Conservation (phyloP, 257 asterid genomes). For the Solanum ossicruentum region DNA sequence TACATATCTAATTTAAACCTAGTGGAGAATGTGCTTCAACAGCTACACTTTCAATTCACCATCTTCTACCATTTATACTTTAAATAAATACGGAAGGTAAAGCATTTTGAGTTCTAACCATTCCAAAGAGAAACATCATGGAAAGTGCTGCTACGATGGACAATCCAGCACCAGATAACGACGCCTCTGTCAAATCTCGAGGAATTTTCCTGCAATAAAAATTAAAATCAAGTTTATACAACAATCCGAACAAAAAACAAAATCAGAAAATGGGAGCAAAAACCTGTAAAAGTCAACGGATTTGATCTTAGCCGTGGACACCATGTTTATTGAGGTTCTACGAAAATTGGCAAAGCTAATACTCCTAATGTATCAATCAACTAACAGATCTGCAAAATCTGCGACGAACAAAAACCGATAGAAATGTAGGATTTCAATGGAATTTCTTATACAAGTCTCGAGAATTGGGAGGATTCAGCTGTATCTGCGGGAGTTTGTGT, state of each 20-base stretch:
- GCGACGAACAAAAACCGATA: neutral
- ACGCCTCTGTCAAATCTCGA: slow-evolving; percentile 86
- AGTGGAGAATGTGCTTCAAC: neutral
- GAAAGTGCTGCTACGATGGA: slow-evolving; percentile 72
- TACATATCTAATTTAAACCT: neutral
- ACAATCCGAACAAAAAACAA: neutral
- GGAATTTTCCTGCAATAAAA: slow-evolving; percentile 71
- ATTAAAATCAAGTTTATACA: neutral
- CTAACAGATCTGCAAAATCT: slow-evolving; percentile 11
- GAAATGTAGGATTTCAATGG: neutral
- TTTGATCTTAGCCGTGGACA: slow-evolving; percentile 42
- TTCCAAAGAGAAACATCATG: slow-evolving; percentile 84
- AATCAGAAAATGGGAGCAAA: neutral
- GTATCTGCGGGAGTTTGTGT: neutral
- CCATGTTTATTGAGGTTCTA: slow-evolving; percentile 11
- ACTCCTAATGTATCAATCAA: neutral
- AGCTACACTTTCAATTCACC: neutral
- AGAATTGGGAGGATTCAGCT: neutral
- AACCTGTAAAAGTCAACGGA: slow-evolving; percentile 62
- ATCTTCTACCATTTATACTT: neutral
- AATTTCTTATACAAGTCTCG: neutral
- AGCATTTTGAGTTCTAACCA: slow-evolving; percentile 43
- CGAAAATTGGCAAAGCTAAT: neutral
- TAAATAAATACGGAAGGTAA: neutral
- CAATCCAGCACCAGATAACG: slow-evolving; percentile 87